Base-by-base conservation (phyloP, 495 filamentous ascomycete genomes). In the Hyaloscypha variabilis region DNA sequence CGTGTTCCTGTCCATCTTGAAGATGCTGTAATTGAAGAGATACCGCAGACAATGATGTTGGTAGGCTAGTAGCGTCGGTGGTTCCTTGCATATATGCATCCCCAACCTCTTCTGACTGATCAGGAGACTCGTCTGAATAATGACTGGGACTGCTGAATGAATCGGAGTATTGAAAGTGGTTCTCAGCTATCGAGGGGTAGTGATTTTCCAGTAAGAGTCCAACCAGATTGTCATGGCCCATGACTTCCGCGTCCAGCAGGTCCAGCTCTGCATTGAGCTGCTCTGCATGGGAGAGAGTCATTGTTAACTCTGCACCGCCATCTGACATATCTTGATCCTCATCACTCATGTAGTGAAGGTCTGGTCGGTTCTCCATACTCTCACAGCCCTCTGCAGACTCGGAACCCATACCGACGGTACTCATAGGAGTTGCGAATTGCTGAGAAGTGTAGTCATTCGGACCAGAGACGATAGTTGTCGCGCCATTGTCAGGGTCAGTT, bases 311-410 rank as follows among this genome's bases (percentile, higher is more conserved):
- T 8, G 58, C 65, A 19, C 67, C 70, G 23, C 59, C 65, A 19
- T 69, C 67, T 23, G 60, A 64, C 69, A 72, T 69, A 24, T 70
- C 65, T 61, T 63, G 53, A 46, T 72, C 67, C 29, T 70, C 70
- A 42, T 72, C 70, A 29, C 21, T 34, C 13, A 52, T 30, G 51
- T 65, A 28, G n/a, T 62, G 30, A 28, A 17, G 21, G 23, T 67
- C 64, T 30, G 57, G 24, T 34, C 39, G 29, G 1, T 68, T 62
- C 10, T 69, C 64, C 52, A 31, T 25, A 46, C 62, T 60, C 25
- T 53, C 36, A 31, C 62, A 46, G 2, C 58, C 61, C 31, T 58
- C 52, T 17, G 10, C 11, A 28, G 23, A 36, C 11, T 64, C 62
- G 6, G 53, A 31, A 19, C 51, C 63, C 42, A 61, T 54, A n/a